Evolutionary conservation across 129 eudicot genomes (phyloP), one percentile per base, ranked within the genome.

Genomic region (Flaveria robusta): DNA sequence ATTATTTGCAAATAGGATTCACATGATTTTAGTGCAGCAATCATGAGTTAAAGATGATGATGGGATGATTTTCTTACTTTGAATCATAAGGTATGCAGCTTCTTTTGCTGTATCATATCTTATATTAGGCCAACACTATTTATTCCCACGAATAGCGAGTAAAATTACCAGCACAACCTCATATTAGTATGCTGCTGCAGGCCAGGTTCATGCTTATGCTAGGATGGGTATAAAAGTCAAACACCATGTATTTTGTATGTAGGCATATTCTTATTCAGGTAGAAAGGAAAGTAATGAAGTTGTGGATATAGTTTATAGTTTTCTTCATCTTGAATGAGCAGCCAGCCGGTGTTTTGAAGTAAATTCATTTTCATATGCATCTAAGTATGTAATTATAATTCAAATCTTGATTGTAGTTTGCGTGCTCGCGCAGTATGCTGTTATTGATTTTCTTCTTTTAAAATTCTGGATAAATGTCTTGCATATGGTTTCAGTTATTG

Each of bases 171-270:
- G 16, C 52, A 37, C 66, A 34, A 41, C 27, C 74, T 9, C 31
- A 23, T n/a, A 6, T 7, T 10, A 15, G 18, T 20, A 7, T 39
- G 22, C 11, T 72, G 29, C 16, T 27, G 26, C 26, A 5, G 74
- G 83, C 74, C 73, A 79, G 75, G 37, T 50, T 71, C 46, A 52
- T 72, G 74, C 69, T 72, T 80, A 12, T 72, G 51, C 50, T 54
- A 7, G 83, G 74, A 72, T 65, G 59, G 56, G 69, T 66, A 51
- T 50, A 66, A 77, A 24, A 51, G 78, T 52, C 39, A 39, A 42
- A 71, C 37, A 11, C 42, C 68, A 3, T 45, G 19, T 75, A 27
- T 64, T 65, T 34, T 75, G 65, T 34, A 51, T 69, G 76, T 78
- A 74, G 62, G 50, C 18, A 69, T 58, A 70, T 75, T 58, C 70